These are phyloP conservation scores for Talaromyces sp. DNA, from an alignment of 2,329 filamentous ascomycete species.

Conservation along the genomic window DNA sequence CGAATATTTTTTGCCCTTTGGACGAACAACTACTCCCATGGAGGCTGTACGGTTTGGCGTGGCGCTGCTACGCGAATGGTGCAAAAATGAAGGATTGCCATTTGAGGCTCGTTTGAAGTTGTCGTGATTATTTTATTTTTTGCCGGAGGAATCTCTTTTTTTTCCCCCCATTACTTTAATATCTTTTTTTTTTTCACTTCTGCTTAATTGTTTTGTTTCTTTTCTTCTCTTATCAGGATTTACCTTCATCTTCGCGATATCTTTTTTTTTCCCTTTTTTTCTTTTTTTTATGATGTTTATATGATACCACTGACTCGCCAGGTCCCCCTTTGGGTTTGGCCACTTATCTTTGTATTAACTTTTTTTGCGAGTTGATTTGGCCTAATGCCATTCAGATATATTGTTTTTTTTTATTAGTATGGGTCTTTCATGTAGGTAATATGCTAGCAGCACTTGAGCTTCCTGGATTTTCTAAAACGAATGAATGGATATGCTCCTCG, in stretches of 20 bases:
- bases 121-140: slow-evolving; percentile 18
- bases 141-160: not conserved
- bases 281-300: not conserved
- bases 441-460: not conserved
- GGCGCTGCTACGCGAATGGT: slow-evolving; percentile 44
- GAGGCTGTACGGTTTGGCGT: slow-evolving; percentile 44
- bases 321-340: slow-evolving; percentile 1
- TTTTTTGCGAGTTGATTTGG: not conserved
- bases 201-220: not conserved
- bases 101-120: slow-evolving; percentile 40
- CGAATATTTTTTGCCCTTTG: slow-evolving; percentile 41
- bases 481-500: no score
- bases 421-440: not conserved
- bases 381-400: not conserved
- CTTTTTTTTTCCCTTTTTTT: not conserved
- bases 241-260: not conserved
- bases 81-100: slow-evolving; percentile 40
- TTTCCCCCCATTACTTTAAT: not conserved
- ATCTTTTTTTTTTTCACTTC: not conserved
- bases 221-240: not conserved
- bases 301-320: slow-evolving; percentile 1
- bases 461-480: no score
- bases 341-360: slow-evolving; percentile 1
- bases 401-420: not conserved
- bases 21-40: slow-evolving; percentile 36